phyloP scores from a whole-genome alignment of 2,329 filamentous ascomycete species.

The Emericellopsis cladophorae region DNA sequence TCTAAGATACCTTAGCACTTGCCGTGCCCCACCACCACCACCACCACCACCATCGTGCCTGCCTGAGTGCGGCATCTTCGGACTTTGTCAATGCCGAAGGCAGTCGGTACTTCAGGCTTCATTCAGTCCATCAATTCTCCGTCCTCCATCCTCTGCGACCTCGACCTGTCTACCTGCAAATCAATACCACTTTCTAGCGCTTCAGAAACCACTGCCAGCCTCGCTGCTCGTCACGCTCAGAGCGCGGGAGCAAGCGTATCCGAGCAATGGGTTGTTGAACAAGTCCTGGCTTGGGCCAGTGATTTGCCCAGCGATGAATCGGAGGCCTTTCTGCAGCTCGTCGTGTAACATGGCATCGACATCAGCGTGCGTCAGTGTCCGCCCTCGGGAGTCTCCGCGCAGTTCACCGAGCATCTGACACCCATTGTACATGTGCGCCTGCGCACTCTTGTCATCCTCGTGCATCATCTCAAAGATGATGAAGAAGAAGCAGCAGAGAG shows the following conservation, averaged over 20 bases:
- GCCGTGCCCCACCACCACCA: too few relatives aligned
- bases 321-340: slow-evolving; percentile 5
- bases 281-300: neutral
- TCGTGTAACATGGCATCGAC: slow-evolving; percentile 1
- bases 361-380: neutral
- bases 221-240: neutral
- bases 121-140: too few relatives aligned
- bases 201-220: neutral
- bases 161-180: too few relatives aligned
- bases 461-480: slow-evolving; percentile 23
- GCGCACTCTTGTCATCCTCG: slow-evolving; percentile 18
- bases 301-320: slow-evolving; percentile 2
- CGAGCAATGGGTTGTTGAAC: neutral
- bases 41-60: too few relatives aligned
- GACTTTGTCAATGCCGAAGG: too few relatives aligned
- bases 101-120: too few relatives aligned
- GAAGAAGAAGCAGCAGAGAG: slow-evolving; percentile 23
- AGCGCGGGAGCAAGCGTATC: too few relatives aligned
- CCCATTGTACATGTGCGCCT: slow-evolving; percentile 21
- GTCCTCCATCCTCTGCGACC: too few relatives aligned
- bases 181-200: too few relatives aligned
- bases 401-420: slow-evolving; percentile 22
- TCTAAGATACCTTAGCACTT: too few relatives aligned
- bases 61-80: too few relatives aligned
- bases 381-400: neutral